Conservation (phyloP, 2,329 filamentous ascomycete species). For the Aspergillus terreus region DNA sequence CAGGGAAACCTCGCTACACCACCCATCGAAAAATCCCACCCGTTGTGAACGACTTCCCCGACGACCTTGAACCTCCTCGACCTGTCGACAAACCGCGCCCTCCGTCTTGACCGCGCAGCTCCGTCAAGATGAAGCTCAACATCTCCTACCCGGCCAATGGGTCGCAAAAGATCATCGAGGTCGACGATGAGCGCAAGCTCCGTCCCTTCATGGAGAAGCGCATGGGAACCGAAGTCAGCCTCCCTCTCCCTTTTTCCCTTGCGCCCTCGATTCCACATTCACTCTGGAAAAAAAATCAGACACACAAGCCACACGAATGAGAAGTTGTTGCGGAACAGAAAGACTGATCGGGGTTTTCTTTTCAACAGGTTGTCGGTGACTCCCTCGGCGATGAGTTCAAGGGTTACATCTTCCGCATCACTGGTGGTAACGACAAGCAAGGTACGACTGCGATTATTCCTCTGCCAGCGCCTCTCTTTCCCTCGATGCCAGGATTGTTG, state of each 20-base stretch:
- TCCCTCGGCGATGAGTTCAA: constrained; percentile 98
- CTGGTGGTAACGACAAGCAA: constrained; percentile 99
- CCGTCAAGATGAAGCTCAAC: constrained; percentile 72
- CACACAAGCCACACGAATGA: constrained; percentile 8
- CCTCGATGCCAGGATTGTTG: not conserved
- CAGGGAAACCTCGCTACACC: constrained; percentile 38
- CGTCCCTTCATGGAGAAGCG: constrained; percentile 98
- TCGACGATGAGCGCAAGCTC: constrained; percentile 99
- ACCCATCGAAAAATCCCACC: constrained; percentile 38
- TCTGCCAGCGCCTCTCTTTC: not conserved
- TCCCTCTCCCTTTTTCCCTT: constrained; percentile 16
- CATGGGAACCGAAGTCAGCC: constrained; percentile 58
- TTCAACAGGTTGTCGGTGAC: constrained; percentile 76
- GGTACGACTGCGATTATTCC: constrained; percentile 39
- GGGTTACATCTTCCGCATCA: constrained; percentile 99
- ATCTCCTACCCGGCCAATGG: constrained; percentile 95
- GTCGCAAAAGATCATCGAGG: constrained; percentile 98
- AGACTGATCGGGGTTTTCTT: constrained; percentile 31
- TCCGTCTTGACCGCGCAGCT: constrained; percentile 46
- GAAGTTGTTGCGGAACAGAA: constrained; percentile 9
- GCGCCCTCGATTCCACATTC: constrained; percentile 4
- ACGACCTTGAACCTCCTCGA: constrained; percentile 33
- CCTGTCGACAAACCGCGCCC: constrained; percentile 41
- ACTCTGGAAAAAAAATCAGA: constrained; percentile 5
- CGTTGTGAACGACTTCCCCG: constrained; percentile 25